Conservation (phyloP, 78 protist genomes). For the Dictyostelium brefeldianum region DNA sequence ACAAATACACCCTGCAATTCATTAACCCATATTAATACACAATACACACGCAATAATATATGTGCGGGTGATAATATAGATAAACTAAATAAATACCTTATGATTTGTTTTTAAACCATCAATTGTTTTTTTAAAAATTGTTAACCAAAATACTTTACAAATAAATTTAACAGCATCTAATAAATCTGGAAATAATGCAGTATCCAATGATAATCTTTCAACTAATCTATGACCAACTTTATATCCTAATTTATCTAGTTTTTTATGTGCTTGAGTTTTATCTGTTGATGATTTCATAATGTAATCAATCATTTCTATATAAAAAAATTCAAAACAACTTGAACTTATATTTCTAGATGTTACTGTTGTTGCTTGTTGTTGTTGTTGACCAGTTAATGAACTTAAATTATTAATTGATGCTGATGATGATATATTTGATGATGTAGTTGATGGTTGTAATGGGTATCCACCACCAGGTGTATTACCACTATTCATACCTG, state of each 20-base stretch:
- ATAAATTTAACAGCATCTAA: conserved; percentile 73
- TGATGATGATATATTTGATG: background rate
- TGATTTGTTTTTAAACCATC: conserved; percentile 69
- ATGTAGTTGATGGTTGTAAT: background rate
- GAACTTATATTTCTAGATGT: conserved; percentile 1
- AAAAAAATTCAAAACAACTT: conserved; percentile 71
- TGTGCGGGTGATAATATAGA: background rate
- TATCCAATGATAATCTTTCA: conserved; percentile 55
- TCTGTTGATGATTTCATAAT: conserved; percentile 49
- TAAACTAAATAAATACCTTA: background rate
- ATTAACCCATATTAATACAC: background rate
- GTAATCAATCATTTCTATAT: conserved; percentile 74
- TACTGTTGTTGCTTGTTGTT: background rate
- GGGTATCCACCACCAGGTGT: background rate
- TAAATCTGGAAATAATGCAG: conserved; percentile 45
- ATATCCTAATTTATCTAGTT: conserved; percentile 57
- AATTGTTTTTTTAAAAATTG: conserved; percentile 62
- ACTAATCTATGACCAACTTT: conserved; percentile 77
- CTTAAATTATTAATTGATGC: background rate
- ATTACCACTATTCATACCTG: background rate
- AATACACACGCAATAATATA: too few species aligned
- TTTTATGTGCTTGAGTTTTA: conserved; percentile 39
- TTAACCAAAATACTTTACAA: conserved; percentile 69
- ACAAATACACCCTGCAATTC: conserved; percentile 62
- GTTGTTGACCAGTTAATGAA: background rate